Base-by-base conservation (phyloP, 495 filamentous ascomycete species). In the Platismatia glauca region DNA sequence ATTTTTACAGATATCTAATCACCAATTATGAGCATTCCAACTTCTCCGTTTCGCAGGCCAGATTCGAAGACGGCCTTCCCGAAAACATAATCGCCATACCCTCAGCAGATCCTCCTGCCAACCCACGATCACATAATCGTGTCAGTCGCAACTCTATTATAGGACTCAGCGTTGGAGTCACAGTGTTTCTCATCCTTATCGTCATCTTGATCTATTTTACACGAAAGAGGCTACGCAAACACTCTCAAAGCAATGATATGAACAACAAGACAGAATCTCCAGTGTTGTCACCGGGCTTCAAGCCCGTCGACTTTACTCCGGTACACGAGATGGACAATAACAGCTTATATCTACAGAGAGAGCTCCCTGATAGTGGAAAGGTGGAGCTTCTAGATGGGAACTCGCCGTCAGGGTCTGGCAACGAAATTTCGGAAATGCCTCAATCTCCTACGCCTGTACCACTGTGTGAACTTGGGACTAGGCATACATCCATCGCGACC, bases 21-120 rank as follows among this genome's bases (percentile, higher is more conserved):
- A 60, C 69, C 20, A 65, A 71, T 50, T 71, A 69, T 35, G 69
- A 67, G 22, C 18, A 58, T 4, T 55, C 62, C 7, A 65, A 62
- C 16, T 71, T 71, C 60, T 60, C 68, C 18, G 34, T 71, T 37
- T 63, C 61, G 15, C 61, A 60, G 38, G 59, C 44, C 33, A 39
- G 8, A 7, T 64, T 64, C 13, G 57, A 64, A 39, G 58, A 64
- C 24, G 55, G 62, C 15, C 15, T 60, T 27, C 18, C 56, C 8
- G 37, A 50, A 29, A 44, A 59, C 16, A 22, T 64, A 35, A 4
- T 64, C 6, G 43, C 62, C 11, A 34, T 64, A 22, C 35, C 58
- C 24, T 46, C 61, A 12, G 24, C 20, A 39, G 24, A n/a, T 22
- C 4, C 34, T 27, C 34, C 7, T 24, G 9, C 38, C 1, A 31